A percentile compares a stretch with the other conserved stretches of the same genome.
Evolutionary conservation across 192 early-diverging fungal species (phyloP).

Genomic region (Entomortierella parvispora): DNA sequence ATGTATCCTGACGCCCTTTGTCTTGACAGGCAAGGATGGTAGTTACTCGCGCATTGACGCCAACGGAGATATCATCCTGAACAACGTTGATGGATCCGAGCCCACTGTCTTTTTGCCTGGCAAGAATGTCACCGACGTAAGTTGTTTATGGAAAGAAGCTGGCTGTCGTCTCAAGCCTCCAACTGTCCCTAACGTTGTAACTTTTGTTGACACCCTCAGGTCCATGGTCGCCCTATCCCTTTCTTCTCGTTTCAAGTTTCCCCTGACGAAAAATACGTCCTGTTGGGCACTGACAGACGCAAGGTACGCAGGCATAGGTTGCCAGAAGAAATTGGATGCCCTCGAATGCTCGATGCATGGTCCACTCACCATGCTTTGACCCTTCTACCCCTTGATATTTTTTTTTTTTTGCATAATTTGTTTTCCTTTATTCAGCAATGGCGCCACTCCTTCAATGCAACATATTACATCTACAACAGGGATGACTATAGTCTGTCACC

Average conservation of each 20-base stretch:
- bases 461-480: constrained; percentile 82
- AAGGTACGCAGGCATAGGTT: constrained; percentile 51
- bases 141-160: not conserved
- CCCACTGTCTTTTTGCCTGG: constrained; percentile 44
- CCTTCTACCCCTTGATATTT: not conserved
- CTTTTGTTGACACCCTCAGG: constrained; percentile 8
- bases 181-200: not conserved
- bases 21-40: constrained; percentile 32
- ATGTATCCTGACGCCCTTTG: not conserved
- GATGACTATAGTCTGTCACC: constrained; percentile 65
- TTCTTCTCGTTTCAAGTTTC: constrained; percentile 74
- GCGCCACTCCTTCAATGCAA: constrained; percentile 86
- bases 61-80: constrained; percentile 41
- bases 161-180: not conserved
- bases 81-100: constrained; percentile 36
- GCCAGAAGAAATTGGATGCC: too few species aligned
- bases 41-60: constrained; percentile 37
- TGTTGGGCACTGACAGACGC: constrained; percentile 73
- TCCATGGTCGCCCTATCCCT: constrained; percentile 27
- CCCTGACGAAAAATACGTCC: constrained; percentile 78
- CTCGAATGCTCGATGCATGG: not conserved
- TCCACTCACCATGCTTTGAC: not conserved
- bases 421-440: constrained; percentile 64
- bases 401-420: not conserved
- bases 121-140: constrained; percentile 43